These are phyloP conservation scores for Bullera alba DNA, from an alignment of 768 basidiomycete species.

Conservation along the genomic window DNA sequence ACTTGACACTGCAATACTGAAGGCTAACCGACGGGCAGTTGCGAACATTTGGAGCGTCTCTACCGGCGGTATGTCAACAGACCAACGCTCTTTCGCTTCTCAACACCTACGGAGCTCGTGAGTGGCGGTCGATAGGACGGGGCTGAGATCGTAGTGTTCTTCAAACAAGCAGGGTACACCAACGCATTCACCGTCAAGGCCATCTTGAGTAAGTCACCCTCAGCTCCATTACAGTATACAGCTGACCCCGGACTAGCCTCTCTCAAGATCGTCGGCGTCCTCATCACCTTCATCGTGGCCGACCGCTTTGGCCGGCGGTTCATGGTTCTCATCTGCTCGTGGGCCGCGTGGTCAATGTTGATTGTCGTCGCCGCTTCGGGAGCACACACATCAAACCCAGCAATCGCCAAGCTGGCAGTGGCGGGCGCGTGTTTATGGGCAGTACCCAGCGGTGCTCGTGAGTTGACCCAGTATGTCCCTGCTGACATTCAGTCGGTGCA, in stretches of 20 bases:
- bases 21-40: not conserved
- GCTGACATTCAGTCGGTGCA: conserved; percentile 2
- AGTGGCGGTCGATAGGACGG: not conserved
- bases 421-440: not conserved
- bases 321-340: not conserved
- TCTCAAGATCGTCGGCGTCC: not conserved
- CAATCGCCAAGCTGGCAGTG: not conserved
- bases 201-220: too few relatives aligned
- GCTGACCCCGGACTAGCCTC: too few relatives aligned
- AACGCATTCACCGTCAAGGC: conserved; percentile 6
- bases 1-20: not conserved
- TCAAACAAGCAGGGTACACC: conserved; percentile 16
- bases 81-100: conserved; percentile 17
- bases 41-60: conserved; percentile 10
- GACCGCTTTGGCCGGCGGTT: not conserved
- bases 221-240: too few relatives aligned
- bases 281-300: not conserved
- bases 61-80: conserved; percentile 11
- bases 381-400: too few relatives aligned
- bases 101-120: conserved; percentile 9
- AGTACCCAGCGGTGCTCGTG: not conserved
- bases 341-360: not conserved
- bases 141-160: conserved; percentile 9
- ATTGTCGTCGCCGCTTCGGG: too few relatives aligned
- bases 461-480: not conserved